A percentile compares a stretch with the other conserved stretches of the same genome.
These are phyloP conservation scores for Rubus parviflorus DNA, from an alignment of 306 rosid species.

Conservation along the genomic window DNA sequence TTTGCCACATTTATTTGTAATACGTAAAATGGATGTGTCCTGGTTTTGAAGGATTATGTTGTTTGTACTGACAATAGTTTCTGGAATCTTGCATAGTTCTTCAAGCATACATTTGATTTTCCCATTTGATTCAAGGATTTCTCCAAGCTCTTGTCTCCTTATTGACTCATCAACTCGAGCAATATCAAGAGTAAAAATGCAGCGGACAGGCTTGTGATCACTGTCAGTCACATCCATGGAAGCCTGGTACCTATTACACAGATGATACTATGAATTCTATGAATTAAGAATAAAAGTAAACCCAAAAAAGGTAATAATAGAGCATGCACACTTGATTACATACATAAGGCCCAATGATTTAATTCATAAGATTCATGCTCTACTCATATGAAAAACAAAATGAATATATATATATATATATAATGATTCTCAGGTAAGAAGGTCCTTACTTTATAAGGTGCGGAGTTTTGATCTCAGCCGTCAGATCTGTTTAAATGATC, in stretches of 20 bases:
- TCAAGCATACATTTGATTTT: conserved; percentile 54
- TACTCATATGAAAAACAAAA: not conserved
- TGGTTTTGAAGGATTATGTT: conserved; percentile 89
- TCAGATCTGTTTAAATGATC: no score
- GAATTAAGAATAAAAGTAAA: not conserved
- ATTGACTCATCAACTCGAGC: conserved; percentile 91
- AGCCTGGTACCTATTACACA: conserved; percentile 75
- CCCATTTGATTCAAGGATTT: conserved; percentile 68
- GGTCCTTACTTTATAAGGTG: no score
- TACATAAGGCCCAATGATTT: not conserved
- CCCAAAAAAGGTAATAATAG: not conserved
- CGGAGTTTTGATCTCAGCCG: no score
- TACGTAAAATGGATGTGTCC: conserved; percentile 81
- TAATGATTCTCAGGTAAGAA: no score
- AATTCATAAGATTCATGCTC: not conserved
- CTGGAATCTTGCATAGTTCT: conserved; percentile 74
- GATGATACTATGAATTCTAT: conserved; percentile 13
- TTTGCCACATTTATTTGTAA: conserved; percentile 69
- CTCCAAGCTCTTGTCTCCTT: conserved; percentile 87
- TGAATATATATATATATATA: no score
- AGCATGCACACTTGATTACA: not conserved
- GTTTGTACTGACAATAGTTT: conserved; percentile 88
- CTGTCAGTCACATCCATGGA: conserved; percentile 98
- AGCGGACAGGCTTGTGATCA: conserved; percentile 97
- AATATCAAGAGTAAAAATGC: conserved; percentile 74